Evolutionary conservation across 2,329 filamentous ascomycete genomes (phyloP), one percentile per base, ranked within the genome.

Genomic region (Fusarium neocosmosporiellum): DNA sequence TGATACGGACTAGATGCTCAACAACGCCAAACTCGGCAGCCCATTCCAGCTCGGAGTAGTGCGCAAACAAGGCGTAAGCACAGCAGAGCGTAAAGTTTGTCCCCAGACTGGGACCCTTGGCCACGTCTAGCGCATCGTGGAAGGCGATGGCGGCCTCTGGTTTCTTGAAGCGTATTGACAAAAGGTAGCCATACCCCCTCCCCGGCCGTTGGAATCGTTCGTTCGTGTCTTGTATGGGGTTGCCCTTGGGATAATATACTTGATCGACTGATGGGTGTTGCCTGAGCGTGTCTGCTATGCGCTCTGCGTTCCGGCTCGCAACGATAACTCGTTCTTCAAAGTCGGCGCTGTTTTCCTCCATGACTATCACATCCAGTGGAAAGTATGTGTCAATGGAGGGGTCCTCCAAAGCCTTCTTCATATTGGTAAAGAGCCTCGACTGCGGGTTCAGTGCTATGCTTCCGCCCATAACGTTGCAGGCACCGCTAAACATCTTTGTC

Each of bases 401-500:
- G 72, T 78, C 18, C 1, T 48, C 66, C 6, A 80, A 24, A 8
- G 53, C 54, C 11, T n/a, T 9, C 59, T 59, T 46, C 46, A 88
- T 74, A 50, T 1, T 66, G 3, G 72, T 10, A 31, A 85, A 83
- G 65, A 79, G 69, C 3, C 65, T 69, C 0, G 84, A 85, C 11
- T 78, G 71, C 0, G 86, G 86, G 64, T 86, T 86, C 33, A 89
- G 75, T 20, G 84, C 80, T 11, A 81, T 71, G 65, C 83, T 84
- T 11, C 84, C 88, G 24, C 80, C 87, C 82, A 89, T 86, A 50
- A 88, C 85, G 69, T 90, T 86, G 29, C 86, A 85, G 67, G 84
- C 85, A 5, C 89, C 88, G 61, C 82, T 88, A 71, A 90, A 90
- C 20, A 84, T 83, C 74, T 90, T 90, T 6, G 87, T 89, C 29